Evolutionary conservation across 192 early-diverging fungal species (phyloP), one percentile per base, ranked within the genome.

Genomic region (Coemansia sp.): DNA sequence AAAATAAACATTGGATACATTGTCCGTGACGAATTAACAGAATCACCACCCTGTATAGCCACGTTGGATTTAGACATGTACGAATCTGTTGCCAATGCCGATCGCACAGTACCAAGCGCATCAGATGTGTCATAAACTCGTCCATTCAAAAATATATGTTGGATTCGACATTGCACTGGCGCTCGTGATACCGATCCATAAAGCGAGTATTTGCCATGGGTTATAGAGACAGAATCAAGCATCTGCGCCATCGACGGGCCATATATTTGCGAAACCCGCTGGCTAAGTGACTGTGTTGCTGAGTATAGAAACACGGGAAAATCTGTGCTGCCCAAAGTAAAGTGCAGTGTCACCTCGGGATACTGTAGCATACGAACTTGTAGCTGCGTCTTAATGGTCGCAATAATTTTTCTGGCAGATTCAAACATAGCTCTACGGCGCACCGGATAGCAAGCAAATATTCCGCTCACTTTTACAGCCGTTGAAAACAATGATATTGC

Each of bases 1-100:
- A 80, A 34, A 5, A 80, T 55, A 74, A 74, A 80, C 59, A 61
- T 25, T 4, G 76, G 76, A 31, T 65, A 28, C 34, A 37, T n/a
- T 9, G 54, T 17, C 11, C 28, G 7, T 21, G 28, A 31, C 18
- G 34, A 17, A 36, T 18, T 48, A 18, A 25, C 28, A 56, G 54
- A 56, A 6, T 15, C 3, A 3, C 12, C 36, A 5, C 28, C 5
- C 28, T 31, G 14, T 10, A 26, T 23, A 25, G 28, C 26, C 15
- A 31, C 24, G 34, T 56, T 62, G 14, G 46, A 5, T 18, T 40
- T 61, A 9, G 28, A 23, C 61, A 58, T 56, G 54, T 69, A 67
- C 8, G 60, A 58, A 46, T 61, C 68, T 20, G 52, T 56, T 8
- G 24, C 23, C 20, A 79, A 49, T 9, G 54, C 61, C 17, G 67